Evolutionary conservation across 306 rosid genomes (phyloP), one percentile per base, ranked within the genome.

Genomic region (Malus sieversii): DNA sequence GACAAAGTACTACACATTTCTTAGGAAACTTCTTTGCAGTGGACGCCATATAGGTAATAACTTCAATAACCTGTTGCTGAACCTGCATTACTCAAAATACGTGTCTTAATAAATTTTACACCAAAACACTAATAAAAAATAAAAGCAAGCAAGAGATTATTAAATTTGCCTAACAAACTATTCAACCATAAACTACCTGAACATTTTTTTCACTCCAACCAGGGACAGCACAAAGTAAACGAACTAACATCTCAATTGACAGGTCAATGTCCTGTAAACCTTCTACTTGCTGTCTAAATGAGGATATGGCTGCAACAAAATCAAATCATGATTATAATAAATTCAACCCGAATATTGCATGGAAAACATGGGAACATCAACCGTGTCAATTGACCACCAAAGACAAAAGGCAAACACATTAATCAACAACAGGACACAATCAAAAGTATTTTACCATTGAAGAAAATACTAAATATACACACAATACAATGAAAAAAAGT

Each of bases 191-290:
- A 71, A 70, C 35, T 83, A 92, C 99, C 98, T 96, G 99, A 88
- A 96, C 99, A 82, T 96, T 96, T 83, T 96, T 96, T 85, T 96
- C 99, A 62, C 89, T 86, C 99, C 99, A 96, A 38, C 99, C 99
- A 78, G 99, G 99, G 79, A 92, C 85, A 81, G 84, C 74, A 75
- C 98, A 90, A 32, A 96, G 86, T 82, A 96, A 85, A 78, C 96
- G 95, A 82, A 92, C 77, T 76, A 96, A 84, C 77, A 96, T 82
- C 82, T 92, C 99, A 62, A 85, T 92, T 4, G 90, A 90, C 38
- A 70, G 86, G 71, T 84, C 81, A 81, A 96, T 90, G 70, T 81
- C 88, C 70, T 87, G 90, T 69, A 96, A 82, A 75, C 88, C 88
- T 79, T 92, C 97, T 23, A 96, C 97, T 85, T 89, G 91, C 81